A percentile compares a stretch with the other conserved stretches of the same genome.
Evolutionary conservation across 2,329 filamentous ascomycete species (phyloP).

Genomic region (Aspergillus neoniger): DNA sequence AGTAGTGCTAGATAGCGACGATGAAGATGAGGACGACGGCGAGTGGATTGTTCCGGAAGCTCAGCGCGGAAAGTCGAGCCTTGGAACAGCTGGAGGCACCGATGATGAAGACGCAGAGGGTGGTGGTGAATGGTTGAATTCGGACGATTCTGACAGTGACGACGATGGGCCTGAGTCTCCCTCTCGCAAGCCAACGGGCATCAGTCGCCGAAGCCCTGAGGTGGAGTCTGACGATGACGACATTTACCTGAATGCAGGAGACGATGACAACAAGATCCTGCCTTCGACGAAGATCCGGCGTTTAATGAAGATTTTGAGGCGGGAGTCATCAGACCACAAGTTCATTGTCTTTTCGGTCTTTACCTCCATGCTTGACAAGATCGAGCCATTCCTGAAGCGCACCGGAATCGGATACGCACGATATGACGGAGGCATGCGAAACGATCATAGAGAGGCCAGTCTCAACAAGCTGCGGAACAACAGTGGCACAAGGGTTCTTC

Average conservation of each 20-base stretch:
- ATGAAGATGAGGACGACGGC: conserved; percentile 65
- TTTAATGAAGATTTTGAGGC: conserved; percentile 75
- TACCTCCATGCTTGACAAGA: conserved; percentile 94
- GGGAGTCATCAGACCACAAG: conserved; percentile 80
- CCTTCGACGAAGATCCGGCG: conserved; percentile 88
- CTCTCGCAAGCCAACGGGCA: conserved; percentile 18
- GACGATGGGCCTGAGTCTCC: conserved; percentile 36
- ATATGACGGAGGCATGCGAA: conserved; percentile 94
- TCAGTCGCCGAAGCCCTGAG: conserved; percentile 28
- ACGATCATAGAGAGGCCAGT: conserved; percentile 86
- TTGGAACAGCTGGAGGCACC: conserved; percentile 79
- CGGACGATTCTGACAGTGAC: conserved; percentile 66
- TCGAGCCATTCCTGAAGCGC: conserved; percentile 83
- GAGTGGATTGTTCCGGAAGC: conserved; percentile 78
- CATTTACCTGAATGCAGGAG: conserved; percentile 43
- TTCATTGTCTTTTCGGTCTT: conserved; percentile 99
- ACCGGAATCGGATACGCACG: conserved; percentile 77
- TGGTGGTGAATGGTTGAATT: conserved; percentile 74
- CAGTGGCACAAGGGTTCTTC: conserved; percentile 72
- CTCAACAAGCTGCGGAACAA: conserved; percentile 75
- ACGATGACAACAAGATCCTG: conserved; percentile 47
- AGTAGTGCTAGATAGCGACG: conserved; percentile 56
- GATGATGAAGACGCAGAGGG: conserved; percentile 87
- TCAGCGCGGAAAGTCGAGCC: conserved; percentile 60
- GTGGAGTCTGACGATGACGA: conserved; percentile 46